Percentiles rank a stretch among this genome's conserved stretches.
phyloP scores from a whole-genome alignment of 2,329 filamentous ascomycete genomes.

The Hawksworthiomyces lignivorus region DNA sequence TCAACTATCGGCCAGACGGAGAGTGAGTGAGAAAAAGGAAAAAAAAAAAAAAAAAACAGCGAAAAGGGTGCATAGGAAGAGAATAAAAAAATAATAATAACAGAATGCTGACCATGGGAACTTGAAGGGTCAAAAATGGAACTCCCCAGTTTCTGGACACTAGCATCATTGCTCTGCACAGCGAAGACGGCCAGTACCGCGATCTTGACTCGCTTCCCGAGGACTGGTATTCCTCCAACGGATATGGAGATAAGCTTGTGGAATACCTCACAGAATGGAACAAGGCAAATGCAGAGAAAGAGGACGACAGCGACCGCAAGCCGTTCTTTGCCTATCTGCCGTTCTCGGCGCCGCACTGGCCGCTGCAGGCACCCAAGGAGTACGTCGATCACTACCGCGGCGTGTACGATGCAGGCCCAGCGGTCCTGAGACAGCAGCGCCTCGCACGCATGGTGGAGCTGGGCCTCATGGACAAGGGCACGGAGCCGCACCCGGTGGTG shows the following conservation, averaged over 20 bases:
- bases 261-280: slow-evolving; percentile 30
- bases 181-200: slow-evolving; percentile 22
- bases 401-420: slow-evolving; percentile 53
- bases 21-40: not conserved
- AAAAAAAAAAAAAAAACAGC: not conserved
- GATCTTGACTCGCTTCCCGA: slow-evolving; percentile 23
- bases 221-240: slow-evolving; percentile 45
- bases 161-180: slow-evolving; percentile 31
- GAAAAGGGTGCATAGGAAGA: too few species aligned
- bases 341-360: slow-evolving; percentile 58
- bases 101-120: not conserved
- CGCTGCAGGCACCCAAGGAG: slow-evolving; percentile 49
- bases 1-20: not conserved
- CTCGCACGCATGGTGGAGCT: slow-evolving; percentile 48
- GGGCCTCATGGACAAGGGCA: slow-evolving; percentile 45
- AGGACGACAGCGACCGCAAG: slow-evolving; percentile 2
- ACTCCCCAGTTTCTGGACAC: slow-evolving; percentile 31
- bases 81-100: too few species aligned
- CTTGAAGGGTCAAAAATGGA: slow-evolving; percentile 30
- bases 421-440: slow-evolving; percentile 44
- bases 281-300: slow-evolving; percentile 15
- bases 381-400: slow-evolving; percentile 50
- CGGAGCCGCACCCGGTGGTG: slow-evolving; percentile 42
- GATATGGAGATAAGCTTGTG: slow-evolving; percentile 44
- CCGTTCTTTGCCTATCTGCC: slow-evolving; percentile 55